Evolutionary conservation across 768 basidiomycete species (phyloP).

Genomic region (Russula sp.): DNA sequence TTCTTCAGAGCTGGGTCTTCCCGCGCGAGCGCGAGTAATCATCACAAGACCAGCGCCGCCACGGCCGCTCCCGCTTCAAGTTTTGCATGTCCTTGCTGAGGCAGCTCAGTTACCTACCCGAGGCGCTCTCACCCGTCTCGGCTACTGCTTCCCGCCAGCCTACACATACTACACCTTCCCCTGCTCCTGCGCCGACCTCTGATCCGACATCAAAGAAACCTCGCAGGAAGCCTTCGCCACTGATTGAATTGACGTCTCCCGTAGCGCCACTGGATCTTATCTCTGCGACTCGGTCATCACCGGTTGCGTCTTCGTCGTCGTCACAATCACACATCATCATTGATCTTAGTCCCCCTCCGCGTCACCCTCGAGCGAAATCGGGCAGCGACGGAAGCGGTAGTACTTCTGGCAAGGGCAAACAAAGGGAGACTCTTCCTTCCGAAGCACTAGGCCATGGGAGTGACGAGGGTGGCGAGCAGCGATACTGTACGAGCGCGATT

Average conservation of each 20-base stretch:
- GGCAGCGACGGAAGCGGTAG: background rate
- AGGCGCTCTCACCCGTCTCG: slow-evolving; percentile 17
- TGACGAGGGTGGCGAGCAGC: too few relatives aligned
- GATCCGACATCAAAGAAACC: slow-evolving; percentile 3
- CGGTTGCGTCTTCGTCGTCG: background rate
- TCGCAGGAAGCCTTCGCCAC: slow-evolving; percentile 13
- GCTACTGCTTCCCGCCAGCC: background rate
- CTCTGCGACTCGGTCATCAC: background rate
- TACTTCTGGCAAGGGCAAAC: background rate
- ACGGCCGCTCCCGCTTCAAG: too few relatives aligned
- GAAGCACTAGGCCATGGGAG: background rate
- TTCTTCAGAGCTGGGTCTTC: slow-evolving; percentile 20
- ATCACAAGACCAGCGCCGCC: background rate
- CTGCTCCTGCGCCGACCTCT: background rate
- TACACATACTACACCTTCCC: background rate
- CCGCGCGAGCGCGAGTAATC: background rate
- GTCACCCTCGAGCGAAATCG: background rate
- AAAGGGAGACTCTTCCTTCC: background rate
- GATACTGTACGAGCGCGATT: background rate
- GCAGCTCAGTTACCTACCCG: slow-evolving; percentile 24
- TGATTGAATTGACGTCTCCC: slow-evolving; percentile 11
- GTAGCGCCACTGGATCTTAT: background rate
- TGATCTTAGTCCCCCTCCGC: background rate
- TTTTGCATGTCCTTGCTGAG: slow-evolving; percentile 21
- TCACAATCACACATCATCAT: background rate